Evolutionary conservation across 116 monocot species (phyloP).

Genomic region (Posidonia oceanica): DNA sequence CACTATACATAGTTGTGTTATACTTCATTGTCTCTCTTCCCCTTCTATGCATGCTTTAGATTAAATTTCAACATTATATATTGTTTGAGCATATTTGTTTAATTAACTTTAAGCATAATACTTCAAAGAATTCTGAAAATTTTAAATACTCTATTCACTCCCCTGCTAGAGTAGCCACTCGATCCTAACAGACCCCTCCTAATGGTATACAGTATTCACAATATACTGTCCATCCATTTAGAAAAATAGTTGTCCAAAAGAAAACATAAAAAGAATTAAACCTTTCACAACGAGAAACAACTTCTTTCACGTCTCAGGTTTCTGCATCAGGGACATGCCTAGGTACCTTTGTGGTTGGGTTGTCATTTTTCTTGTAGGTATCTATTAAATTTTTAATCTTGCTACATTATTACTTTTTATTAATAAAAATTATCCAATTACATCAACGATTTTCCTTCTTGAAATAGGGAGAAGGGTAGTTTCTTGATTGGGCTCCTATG

Average conservation of each 20-base stretch:
- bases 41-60: too few relatives aligned
- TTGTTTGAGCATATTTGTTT: too few relatives aligned
- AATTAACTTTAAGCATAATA: too few relatives aligned
- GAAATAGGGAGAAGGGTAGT: constrained; percentile 30
- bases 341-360: constrained; percentile 34
- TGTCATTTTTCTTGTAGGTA: constrained; percentile 57
- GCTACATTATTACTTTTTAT: too few relatives aligned
- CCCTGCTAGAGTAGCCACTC: too few relatives aligned
- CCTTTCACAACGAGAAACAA: neutral
- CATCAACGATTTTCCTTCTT: neutral
- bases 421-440: neutral
- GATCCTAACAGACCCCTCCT: constrained; percentile 42
- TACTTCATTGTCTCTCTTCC: too few relatives aligned
- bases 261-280: neutral
- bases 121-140: too few relatives aligned
- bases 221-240: too few relatives aligned
- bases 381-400: neutral
- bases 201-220: constrained; percentile 20
- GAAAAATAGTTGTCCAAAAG: too few relatives aligned
- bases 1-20: too few relatives aligned
- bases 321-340: constrained; percentile 51
- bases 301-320: constrained; percentile 23
- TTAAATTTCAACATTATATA: too few relatives aligned
- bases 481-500: constrained; percentile 21
- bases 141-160: too few relatives aligned